phyloP scores from a whole-genome alignment of 108 stramenopile genomes.

The Aurantiochytrium sp. region DNA sequence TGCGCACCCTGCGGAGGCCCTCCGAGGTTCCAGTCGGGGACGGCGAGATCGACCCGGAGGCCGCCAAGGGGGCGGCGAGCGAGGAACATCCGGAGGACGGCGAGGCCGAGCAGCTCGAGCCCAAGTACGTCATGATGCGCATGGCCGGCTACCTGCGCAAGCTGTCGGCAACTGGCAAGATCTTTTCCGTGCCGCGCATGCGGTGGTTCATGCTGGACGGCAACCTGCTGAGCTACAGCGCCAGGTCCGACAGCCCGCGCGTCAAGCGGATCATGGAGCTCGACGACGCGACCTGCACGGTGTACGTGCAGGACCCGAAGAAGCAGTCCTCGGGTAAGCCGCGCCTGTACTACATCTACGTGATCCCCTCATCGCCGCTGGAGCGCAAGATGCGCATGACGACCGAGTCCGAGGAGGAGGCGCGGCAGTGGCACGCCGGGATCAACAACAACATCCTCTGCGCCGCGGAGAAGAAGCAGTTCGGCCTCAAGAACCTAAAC shows the following conservation, averaged over 20 bases:
- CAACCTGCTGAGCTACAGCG: neutral
- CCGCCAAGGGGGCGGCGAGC: neutral
- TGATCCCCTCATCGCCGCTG: neutral
- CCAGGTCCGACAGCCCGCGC: neutral
- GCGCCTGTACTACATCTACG: neutral
- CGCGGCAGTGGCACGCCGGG: neutral
- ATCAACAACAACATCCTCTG: conserved; percentile 21
- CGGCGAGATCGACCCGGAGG: neutral
- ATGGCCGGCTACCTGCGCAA: neutral
- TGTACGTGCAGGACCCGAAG: neutral
- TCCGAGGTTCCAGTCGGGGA: conserved; percentile 9
- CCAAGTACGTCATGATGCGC: neutral
- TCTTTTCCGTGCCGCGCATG: neutral
- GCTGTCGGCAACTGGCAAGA: neutral
- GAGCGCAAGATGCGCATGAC: conserved; percentile 12
- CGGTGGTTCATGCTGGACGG: conserved; percentile 24
- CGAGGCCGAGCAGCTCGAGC: neutral
- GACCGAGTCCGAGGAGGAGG: conserved; percentile 23
- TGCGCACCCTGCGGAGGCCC: conserved; percentile 6
- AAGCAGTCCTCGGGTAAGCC: neutral
- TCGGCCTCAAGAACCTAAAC: neutral
- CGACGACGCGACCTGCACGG: neutral
- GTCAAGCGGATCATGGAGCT: neutral
- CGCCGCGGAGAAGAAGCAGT: neutral
- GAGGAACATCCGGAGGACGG: neutral